Evolutionary conservation across 2,329 filamentous ascomycete genomes (phyloP).

Genomic region (Botrytis hyacinthi): DNA sequence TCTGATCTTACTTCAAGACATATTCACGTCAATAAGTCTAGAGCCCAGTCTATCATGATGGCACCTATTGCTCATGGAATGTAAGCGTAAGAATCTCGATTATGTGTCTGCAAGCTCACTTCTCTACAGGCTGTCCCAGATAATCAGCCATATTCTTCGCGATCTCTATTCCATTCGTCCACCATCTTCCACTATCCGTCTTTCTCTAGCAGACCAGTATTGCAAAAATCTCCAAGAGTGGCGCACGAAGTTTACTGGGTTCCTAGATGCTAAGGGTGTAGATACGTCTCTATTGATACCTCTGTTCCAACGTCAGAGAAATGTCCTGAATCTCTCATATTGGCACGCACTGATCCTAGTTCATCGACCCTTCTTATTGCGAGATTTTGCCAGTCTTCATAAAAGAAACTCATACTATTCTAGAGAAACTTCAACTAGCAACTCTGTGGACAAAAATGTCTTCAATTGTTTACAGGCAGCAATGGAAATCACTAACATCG

Average conservation of each 20-base stretch:
- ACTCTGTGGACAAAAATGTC: constrained; percentile 34
- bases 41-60: constrained; percentile 44
- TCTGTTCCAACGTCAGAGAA: constrained; percentile 47
- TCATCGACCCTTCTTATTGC: constrained; percentile 39
- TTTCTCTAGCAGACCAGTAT: constrained; percentile 44
- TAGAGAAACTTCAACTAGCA: constrained; percentile 19
- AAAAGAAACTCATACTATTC: constrained; percentile 14
- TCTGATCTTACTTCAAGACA: constrained; percentile 43
- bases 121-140: constrained; percentile 41
- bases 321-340: constrained; percentile 40
- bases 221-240: constrained; percentile 45
- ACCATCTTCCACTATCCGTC: constrained; percentile 34
- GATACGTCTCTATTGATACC: constrained; percentile 47
- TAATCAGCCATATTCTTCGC: constrained; percentile 45
- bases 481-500: constrained; percentile 41
- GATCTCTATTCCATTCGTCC: constrained; percentile 45
- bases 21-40: constrained; percentile 30
- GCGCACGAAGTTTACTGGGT: constrained; percentile 45
- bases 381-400: constrained; percentile 35
- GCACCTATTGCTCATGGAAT: constrained; percentile 47
- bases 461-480: constrained; percentile 43
- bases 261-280: constrained; percentile 45
- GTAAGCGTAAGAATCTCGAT: constrained; percentile 24
- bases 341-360: constrained; percentile 40
- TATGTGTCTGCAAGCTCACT: neutral